phyloP scores from a whole-genome alignment of 2,329 filamentous ascomycete species.

The Trichophyton verrucosum region DNA sequence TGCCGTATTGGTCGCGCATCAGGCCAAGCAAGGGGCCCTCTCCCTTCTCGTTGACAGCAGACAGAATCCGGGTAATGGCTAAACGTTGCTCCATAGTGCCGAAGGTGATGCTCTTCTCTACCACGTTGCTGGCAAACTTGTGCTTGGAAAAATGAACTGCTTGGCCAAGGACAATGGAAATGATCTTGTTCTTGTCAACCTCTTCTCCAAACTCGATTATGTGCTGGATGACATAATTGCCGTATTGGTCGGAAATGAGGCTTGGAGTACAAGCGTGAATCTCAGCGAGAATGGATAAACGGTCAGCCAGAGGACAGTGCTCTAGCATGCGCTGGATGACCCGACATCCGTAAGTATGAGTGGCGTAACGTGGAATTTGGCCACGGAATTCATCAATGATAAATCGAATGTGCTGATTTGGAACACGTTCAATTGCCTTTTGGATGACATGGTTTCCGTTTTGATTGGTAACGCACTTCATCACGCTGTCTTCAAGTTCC shows the following conservation, averaged over 20 bases:
- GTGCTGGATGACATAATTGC: conserved; percentile 94
- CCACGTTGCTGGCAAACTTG: conserved; percentile 94
- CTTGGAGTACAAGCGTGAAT: conserved; percentile 58
- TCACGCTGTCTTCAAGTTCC: conserved; percentile 65
- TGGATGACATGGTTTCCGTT: conserved; percentile 97
- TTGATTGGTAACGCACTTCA: conserved; percentile 69
- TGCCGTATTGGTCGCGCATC: conserved; percentile 85
- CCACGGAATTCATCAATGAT: conserved; percentile 70
- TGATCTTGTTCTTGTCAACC: conserved; percentile 60
- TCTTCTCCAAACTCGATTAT: conserved; percentile 67
- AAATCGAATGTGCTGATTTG: conserved; percentile 66
- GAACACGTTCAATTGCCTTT: conserved; percentile 74
- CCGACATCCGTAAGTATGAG: conserved; percentile 77
- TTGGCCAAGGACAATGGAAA: conserved; percentile 58
- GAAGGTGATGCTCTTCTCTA: conserved; percentile 76
- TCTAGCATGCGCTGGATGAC: conserved; percentile 90
- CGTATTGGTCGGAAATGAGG: conserved; percentile 76
- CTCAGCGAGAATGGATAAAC: conserved; percentile 61
- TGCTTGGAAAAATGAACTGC: conserved; percentile 73
- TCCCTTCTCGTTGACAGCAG: conserved; percentile 49
- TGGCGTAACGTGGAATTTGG: conserved; percentile 60
- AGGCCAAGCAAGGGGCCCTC: conserved; percentile 59
- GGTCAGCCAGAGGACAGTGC: conserved; percentile 60
- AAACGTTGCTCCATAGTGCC: conserved; percentile 58
- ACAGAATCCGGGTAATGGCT: conserved; percentile 54